Evolutionary conservation across 345 rosid genomes (phyloP).

Genomic region (Diplotaxis tenuifolia): DNA sequence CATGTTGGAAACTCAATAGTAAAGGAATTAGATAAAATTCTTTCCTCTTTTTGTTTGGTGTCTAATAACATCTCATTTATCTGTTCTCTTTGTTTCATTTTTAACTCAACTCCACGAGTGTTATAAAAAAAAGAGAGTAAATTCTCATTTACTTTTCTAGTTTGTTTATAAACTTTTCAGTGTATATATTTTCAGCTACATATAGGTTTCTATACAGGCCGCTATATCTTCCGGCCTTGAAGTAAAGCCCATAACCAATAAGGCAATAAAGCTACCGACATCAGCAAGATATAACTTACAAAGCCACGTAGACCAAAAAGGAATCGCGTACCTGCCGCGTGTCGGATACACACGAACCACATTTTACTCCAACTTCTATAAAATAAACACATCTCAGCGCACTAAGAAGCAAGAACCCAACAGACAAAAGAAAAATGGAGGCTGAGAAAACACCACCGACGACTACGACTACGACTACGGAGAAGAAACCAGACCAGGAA

Average conservation of each 20-base stretch:
- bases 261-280: neutral
- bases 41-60: too few species aligned
- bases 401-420: neutral
- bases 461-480: slow-evolving; percentile 7
- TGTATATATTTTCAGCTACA: neutral
- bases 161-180: too few species aligned
- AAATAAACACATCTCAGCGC: slow-evolving; percentile 4
- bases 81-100: too few species aligned
- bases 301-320: slow-evolving; percentile 19
- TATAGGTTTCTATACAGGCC: neutral
- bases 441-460: slow-evolving; percentile 20
- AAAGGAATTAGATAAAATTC: too few species aligned
- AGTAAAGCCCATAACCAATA: neutral
- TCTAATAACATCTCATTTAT: too few species aligned
- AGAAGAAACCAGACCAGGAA: slow-evolving; percentile 1
- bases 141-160: too few species aligned
- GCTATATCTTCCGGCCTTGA: neutral
- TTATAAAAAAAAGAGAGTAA: too few species aligned
- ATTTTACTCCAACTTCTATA: neutral
- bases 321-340: slow-evolving; percentile 29
- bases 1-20: too few species aligned
- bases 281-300: neutral
- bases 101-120: too few species aligned
- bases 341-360: slow-evolving; percentile 8
- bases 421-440: slow-evolving; percentile 16